phyloP scores from a whole-genome alignment of 768 basidiomycete genomes.

The Mycena capillaripes region DNA sequence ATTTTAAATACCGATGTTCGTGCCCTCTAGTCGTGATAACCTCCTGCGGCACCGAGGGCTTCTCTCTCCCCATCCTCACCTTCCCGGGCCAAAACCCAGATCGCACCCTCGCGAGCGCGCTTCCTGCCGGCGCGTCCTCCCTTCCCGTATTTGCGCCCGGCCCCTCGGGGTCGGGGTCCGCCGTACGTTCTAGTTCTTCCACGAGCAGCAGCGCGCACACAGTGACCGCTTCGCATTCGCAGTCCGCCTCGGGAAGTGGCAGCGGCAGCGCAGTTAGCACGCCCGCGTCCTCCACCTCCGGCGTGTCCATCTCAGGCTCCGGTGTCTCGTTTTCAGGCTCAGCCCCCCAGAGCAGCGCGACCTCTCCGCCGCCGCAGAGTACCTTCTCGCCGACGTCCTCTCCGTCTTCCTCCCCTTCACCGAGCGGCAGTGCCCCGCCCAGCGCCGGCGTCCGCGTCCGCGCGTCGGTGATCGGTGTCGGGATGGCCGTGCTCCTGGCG shows the following conservation, averaged over 20 bases:
- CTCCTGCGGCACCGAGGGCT: slow-evolving; percentile 40
- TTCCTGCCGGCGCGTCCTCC: slow-evolving; percentile 38
- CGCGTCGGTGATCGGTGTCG: not conserved
- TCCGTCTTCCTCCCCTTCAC: not conserved
- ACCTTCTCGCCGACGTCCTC: not conserved
- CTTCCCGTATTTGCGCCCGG: slow-evolving; percentile 40
- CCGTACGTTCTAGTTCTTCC: slow-evolving; percentile 20
- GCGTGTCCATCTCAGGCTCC: no score
- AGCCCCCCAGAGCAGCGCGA: no score
- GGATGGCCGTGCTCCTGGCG: not conserved
- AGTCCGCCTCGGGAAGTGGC: not conserved
- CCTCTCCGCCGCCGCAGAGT: no score
- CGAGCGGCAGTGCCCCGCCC: not conserved
- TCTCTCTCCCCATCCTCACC: slow-evolving; percentile 43
- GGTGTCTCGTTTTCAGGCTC: no score
- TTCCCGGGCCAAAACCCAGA: slow-evolving; percentile 48
- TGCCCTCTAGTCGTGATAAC: slow-evolving; percentile 37
- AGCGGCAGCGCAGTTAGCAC: slow-evolving; percentile 25
- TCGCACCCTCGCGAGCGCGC: slow-evolving; percentile 36
- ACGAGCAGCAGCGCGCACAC: not conserved
- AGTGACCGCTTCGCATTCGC: not conserved
- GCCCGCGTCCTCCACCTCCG: no score
- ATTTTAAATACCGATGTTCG: no score
- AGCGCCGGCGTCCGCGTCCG: slow-evolving; percentile 2
- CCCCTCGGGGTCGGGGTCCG: no score